Evolutionary conservation across 2,329 filamentous ascomycete species (phyloP), one percentile per base, ranked within the genome.

Genomic region (Penicillium digitatum): DNA sequence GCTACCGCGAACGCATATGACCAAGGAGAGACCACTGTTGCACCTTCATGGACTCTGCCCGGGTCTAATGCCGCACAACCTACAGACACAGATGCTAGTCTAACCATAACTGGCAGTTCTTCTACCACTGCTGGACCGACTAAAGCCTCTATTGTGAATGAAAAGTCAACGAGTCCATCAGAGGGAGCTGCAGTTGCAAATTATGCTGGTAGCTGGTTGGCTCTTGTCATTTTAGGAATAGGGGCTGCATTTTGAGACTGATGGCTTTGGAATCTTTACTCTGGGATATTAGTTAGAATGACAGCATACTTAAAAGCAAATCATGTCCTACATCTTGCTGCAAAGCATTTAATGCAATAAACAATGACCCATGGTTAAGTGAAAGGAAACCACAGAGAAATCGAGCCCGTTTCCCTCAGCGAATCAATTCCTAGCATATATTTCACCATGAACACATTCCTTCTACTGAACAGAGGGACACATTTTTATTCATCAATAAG

Each of bases 1-100:
- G 61, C 61, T 12, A 63, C 62, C 6, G 62, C 61, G 9, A 64
- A 64, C 31, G 59, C 59, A 29, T 64, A 61, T 20, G 59, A 63
- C 12, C 39, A 54, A 18, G 62, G 62, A 22, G 11, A 44, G 8
- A 52, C 61, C 2, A 38, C 56, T 3, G 62, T 64, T 8, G 46
- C 59, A 10, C 39, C 55, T 14, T 47, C 59, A 3, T 62, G 57
- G 59, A 54, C 50, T 3, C 52, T 48, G 0, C 55, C 62, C 2
- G 56, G 61, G 2, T 55, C 59, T 1, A 52, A 55, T 37, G 46
- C 56, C 14, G 35, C 32, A 9, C 43, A 57, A 16, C 44, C 53
- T 5, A 48, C 54, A 8, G 22, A 51, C 20, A 50, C 11, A 50
- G 35, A 50, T 24, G 27, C 14, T 3, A 37, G 11, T 43, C 10